phyloP scores from a whole-genome alignment of 208 protist species.

The Crithidia bombi region DNA sequence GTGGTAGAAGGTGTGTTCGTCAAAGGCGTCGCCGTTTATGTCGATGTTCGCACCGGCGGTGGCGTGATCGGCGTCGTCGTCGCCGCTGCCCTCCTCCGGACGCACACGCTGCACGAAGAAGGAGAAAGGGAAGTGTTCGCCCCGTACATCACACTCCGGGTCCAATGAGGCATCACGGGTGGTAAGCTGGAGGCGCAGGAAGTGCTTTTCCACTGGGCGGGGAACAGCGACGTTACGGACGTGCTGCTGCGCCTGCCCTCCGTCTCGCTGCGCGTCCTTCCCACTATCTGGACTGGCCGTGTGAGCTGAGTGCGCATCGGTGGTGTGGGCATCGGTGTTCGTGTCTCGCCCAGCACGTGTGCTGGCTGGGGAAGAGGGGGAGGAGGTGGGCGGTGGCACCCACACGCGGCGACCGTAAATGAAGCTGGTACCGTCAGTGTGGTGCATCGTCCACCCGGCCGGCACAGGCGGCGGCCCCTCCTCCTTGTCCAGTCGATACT shows the following conservation, averaged over 20 bases:
- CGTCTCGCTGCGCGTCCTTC: not conserved
- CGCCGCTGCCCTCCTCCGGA: not conserved
- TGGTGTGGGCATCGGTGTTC: not conserved
- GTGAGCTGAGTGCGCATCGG: not conserved
- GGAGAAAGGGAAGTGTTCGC: slow-evolving; percentile 88
- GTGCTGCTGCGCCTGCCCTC: not conserved
- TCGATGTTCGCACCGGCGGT: not conserved
- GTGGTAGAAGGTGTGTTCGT: slow-evolving; percentile 58
- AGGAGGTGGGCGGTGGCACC: slow-evolving; percentile 41
- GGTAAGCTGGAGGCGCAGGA: slow-evolving; percentile 78
- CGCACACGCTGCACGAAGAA: slow-evolving; percentile 69
- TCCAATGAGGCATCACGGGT: slow-evolving; percentile 82
- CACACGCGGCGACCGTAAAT: slow-evolving; percentile 79
- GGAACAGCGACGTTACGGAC: not conserved
- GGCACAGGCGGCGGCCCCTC: slow-evolving; percentile 65
- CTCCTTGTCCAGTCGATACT: slow-evolving; percentile 80
- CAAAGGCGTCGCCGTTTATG: slow-evolving; percentile 20
- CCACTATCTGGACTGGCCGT: not conserved
- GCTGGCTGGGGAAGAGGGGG: not conserved
- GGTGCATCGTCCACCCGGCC: slow-evolving; percentile 75
- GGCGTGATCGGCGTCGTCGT: not conserved
- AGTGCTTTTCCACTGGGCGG: slow-evolving; percentile 60
- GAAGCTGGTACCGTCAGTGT: slow-evolving; percentile 67
- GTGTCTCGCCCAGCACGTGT: not conserved
- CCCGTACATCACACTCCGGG: slow-evolving; percentile 84